A percentile compares a stretch with the other conserved stretches of the same genome.
Conservation (phyloP, 2,329 filamentous ascomycete species). For the Plenodomus lindquistii region DNA sequence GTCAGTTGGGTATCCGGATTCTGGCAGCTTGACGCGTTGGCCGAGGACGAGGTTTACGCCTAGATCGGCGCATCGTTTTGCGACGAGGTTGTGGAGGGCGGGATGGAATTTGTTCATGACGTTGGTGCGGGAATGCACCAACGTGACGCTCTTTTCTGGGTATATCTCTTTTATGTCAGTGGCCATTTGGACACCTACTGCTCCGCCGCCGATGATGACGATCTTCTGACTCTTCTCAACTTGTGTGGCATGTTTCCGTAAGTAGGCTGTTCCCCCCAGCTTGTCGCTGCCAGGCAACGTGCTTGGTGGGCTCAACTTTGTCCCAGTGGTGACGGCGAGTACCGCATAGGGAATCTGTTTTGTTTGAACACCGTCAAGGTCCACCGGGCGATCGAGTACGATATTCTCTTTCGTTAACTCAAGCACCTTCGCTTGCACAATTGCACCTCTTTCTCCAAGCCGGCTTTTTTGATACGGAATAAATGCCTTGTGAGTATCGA, state of each 20-base stretch:
- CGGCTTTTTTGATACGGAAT: constrained; percentile 58
- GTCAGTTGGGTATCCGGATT: constrained; percentile 53
- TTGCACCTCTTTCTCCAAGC: constrained; percentile 22
- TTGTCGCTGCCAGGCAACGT: constrained; percentile 53
- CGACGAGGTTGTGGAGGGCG: constrained; percentile 45
- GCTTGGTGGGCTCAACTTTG: constrained; percentile 53
- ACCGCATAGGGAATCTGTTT: constrained; percentile 58
- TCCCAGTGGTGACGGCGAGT: constrained; percentile 62
- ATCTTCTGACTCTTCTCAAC: constrained; percentile 54
- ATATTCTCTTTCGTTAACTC: constrained; percentile 30
- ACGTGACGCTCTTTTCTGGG: constrained; percentile 59
- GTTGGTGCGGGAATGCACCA: constrained; percentile 61
- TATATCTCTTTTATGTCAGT: constrained; percentile 62
- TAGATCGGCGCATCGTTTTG: constrained; percentile 32
- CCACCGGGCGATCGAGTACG: constrained; percentile 47
- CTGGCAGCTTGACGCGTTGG: constrained; percentile 53
- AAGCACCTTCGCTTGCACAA: constrained; percentile 7
- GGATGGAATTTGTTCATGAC: constrained; percentile 58
- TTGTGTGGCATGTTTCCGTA: constrained; percentile 54
- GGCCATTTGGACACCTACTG: constrained; percentile 65
- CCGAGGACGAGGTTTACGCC: constrained; percentile 33
- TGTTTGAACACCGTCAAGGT: constrained; percentile 45
- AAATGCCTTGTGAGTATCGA: constrained; percentile 61
- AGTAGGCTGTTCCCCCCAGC: constrained; percentile 47
- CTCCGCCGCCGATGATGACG: constrained; percentile 58